Base-by-base conservation (phyloP, 495 filamentous ascomycete species). In the Hypoxylon rickii region DNA sequence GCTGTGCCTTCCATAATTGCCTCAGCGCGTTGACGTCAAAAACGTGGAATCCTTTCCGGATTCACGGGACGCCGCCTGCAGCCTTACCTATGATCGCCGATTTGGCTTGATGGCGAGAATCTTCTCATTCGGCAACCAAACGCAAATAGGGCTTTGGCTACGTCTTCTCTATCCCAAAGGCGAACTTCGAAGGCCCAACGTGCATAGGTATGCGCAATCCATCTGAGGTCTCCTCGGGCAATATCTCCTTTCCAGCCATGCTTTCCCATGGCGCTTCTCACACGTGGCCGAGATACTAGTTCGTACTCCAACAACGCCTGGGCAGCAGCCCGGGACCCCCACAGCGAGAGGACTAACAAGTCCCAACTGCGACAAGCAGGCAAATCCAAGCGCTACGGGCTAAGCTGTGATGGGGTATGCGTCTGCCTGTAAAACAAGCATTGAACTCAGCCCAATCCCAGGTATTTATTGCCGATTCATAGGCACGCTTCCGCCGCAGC, bases 401-500 rank as follows among this genome's bases (percentile, higher is more conserved):
- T 46, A 33, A 21, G 12, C 10, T 12, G 19, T 47, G 44, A 21
- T 34, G 16, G 11, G 26, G 13, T 13, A 12, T 7, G 13, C 8
- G 32, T 10, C 12, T 20, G 8, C n/a, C 4, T 26, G 24, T 34
- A 19, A 26, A 42, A 12, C 13, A 7, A 7, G 32, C 8, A 34
- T 43, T 37, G 22, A 40, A 38, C 32, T 29, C 24, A 34, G 34
- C 42, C 54, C 19, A 24, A 32, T 26, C 42, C 52, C 34, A 10
- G n/a, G n/a, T n/a, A n/a, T n/a, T n/a, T n/a, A n/a, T n/a, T n/a
- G n/a, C n/a, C n/a, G n/a, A n/a, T n/a, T n/a, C n/a, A n/a, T n/a
- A n/a, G n/a, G n/a, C n/a, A n/a, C 42, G 29, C 17, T 20, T 17
- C 34, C 40, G 51, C 51, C 51, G 41, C 51, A 56, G 58, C 58